Base-by-base conservation (phyloP, 371 early-diverging fungal species). In the Apophysomyces elegans region DNA sequence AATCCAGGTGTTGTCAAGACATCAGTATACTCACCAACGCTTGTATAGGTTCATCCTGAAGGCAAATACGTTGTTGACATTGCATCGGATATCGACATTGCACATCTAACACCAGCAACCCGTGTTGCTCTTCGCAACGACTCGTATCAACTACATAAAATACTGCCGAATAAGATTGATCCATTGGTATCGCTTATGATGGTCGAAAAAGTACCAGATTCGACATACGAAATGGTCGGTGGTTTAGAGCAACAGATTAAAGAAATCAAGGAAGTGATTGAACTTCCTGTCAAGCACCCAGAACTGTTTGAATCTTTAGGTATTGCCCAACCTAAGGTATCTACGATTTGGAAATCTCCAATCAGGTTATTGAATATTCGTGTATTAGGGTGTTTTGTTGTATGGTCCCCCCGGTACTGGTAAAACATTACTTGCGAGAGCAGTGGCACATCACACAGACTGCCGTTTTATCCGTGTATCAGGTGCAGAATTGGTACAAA, bases 401-500 rank as follows among this genome's bases (percentile, higher is more conserved):
- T 99, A 99, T 76, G 98, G 99, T 18, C 99, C 99, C 59, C 99
- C 99, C 32, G 99, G 99, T 71, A 99, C 99, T 14, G 99, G 99
- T 61, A 99, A 99, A 84, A 99, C 99, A 6, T 88, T 99, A n/a
- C 93, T 97, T 68, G 99, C 99, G 12, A 89, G 99, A 69, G 99
- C 99, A 8, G 99, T 99, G 6, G 99, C 99, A 47, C 99, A 99
- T 84, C 89, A 99, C 61, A 99, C 99, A 13, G 99, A 99, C 73
- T 99, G 99, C 56, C 96, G 98, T 4, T 99, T 99, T 78, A 99
- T 99, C 75, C 93, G 99, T 70, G 99, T 99, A 39, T 99, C 99
- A 78, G 99, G 99, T 43, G 97, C 98, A 5, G 99, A 99, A 79
- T 87, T 99, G 56, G 99, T 99, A 14, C 99, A 99, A 86, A 99